These are phyloP conservation scores for Penicillium parvum DNA, from an alignment of 495 filamentous ascomycete genomes.

Conservation along the genomic window DNA sequence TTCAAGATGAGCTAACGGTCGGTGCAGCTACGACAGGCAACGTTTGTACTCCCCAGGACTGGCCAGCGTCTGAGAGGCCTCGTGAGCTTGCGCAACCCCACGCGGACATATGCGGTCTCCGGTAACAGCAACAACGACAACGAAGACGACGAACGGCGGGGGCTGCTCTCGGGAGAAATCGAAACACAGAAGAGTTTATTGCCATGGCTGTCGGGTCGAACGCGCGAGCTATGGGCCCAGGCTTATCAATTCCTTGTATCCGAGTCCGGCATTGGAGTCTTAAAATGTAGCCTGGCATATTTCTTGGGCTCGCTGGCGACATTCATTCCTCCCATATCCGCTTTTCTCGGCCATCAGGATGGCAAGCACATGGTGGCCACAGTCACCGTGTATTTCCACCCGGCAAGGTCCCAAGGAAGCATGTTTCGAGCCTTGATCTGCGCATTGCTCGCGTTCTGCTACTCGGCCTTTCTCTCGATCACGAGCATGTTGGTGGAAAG, in stretches of 20 bases:
- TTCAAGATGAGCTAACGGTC: conserved; percentile 3
- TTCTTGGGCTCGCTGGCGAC: conserved; percentile 83
- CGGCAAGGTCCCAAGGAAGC: conserved; percentile 82
- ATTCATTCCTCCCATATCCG: conserved; percentile 69
- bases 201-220: conserved; percentile 7
- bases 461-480: conserved; percentile 75
- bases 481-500: conserved; percentile 83
- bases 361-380: conserved; percentile 96
- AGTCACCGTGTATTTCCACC: conserved; percentile 93
- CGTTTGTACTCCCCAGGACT: conserved; percentile 48
- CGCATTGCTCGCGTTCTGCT: conserved; percentile 74
- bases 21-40: conserved; percentile 48
- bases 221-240: conserved; percentile 10
- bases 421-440: conserved; percentile 89
- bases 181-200: conserved; percentile 13
- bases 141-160: conserved; percentile 34
- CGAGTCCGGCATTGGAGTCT: conserved; percentile 63
- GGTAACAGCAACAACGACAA: conserved; percentile 11
- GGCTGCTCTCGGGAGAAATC: conserved; percentile 35
- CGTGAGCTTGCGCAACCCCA: conserved; percentile 41
- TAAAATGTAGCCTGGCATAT: conserved; percentile 95
- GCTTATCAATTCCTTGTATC: conserved; percentile 44
- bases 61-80: conserved; percentile 51
- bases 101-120: conserved; percentile 4
- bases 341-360: conserved; percentile 76